Percentiles rank a stretch among this genome's conserved stretches.
These are phyloP conservation scores for Potentilla sterilis DNA, from an alignment of 306 rosid genomes.

Conservation along the genomic window DNA sequence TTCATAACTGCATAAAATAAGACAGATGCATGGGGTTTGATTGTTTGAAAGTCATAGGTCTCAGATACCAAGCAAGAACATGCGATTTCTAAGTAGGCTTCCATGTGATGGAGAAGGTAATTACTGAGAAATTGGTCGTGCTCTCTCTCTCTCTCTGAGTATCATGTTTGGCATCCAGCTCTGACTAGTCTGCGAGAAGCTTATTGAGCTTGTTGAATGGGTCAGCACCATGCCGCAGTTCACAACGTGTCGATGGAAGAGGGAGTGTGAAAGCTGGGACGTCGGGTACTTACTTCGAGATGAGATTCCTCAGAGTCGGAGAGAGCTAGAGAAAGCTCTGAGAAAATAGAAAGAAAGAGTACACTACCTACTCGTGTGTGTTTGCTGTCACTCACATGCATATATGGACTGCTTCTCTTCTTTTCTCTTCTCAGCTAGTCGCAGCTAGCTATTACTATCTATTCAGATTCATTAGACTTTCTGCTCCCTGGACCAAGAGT, in stretches of 20 bases:
- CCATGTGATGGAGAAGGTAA: not conserved
- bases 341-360: not conserved
- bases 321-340: not conserved
- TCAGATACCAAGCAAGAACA: not conserved
- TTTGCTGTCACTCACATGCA: slow-evolving; percentile 8
- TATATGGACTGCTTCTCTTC: not conserved
- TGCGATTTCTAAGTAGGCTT: not conserved
- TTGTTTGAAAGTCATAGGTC: not conserved
- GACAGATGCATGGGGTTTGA: not conserved
- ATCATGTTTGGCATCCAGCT: not conserved
- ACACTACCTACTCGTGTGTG: not conserved
- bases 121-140: not conserved
- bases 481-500: not conserved
- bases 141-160: not conserved
- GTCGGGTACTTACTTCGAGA: not conserved
- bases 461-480: not conserved
- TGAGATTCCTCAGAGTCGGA: not conserved
- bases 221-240: not conserved
- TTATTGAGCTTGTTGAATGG: not conserved
- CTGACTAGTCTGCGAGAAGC: not conserved
- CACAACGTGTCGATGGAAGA: not conserved
- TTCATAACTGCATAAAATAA: not conserved
- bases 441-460: not conserved
- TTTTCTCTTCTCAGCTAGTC: not conserved
- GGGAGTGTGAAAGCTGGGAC: not conserved